These are phyloP conservation scores for Suillus lakei DNA, from an alignment of 768 basidiomycete species.

Conservation along the genomic window DNA sequence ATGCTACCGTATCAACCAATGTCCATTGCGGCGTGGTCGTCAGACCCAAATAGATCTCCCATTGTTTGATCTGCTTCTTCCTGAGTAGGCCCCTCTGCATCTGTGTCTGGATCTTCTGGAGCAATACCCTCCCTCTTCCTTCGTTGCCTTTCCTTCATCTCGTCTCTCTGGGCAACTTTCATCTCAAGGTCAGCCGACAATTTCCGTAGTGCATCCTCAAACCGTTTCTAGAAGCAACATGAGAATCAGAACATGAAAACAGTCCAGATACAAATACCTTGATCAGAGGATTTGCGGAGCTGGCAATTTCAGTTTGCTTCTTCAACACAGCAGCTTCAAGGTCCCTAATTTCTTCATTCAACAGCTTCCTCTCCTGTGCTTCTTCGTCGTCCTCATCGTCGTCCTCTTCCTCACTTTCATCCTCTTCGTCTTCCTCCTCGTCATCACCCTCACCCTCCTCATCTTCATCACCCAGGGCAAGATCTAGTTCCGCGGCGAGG, in stretches of 20 bases:
- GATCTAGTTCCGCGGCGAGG: constrained; percentile 84
- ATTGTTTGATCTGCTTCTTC: constrained; percentile 39
- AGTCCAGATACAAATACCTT: constrained; percentile 49
- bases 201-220: constrained; percentile 92
- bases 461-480: constrained; percentile 76
- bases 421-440: constrained; percentile 66
- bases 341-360: constrained; percentile 90
- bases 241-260: neutral
- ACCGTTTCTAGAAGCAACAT: constrained; percentile 68
- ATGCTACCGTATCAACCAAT: constrained; percentile 25
- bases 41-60: constrained; percentile 53
- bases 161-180: constrained; percentile 81
- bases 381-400: constrained; percentile 84
- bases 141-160: constrained; percentile 76
- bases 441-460: constrained; percentile 70
- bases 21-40: constrained; percentile 43
- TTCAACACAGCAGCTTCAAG: constrained; percentile 86
- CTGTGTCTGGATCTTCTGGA: constrained; percentile 42
- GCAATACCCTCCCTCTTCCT: constrained; percentile 70
- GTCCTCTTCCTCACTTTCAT: constrained; percentile 47
- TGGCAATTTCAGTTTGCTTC: constrained; percentile 83
- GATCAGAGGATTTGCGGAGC: constrained; percentile 86
- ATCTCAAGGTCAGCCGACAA: constrained; percentile 84
- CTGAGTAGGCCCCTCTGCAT: constrained; percentile 42
- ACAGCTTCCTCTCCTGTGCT: constrained; percentile 73